Base-by-base conservation (phyloP, 495 filamentous ascomycete species). In the Penicillium nucicola region DNA sequence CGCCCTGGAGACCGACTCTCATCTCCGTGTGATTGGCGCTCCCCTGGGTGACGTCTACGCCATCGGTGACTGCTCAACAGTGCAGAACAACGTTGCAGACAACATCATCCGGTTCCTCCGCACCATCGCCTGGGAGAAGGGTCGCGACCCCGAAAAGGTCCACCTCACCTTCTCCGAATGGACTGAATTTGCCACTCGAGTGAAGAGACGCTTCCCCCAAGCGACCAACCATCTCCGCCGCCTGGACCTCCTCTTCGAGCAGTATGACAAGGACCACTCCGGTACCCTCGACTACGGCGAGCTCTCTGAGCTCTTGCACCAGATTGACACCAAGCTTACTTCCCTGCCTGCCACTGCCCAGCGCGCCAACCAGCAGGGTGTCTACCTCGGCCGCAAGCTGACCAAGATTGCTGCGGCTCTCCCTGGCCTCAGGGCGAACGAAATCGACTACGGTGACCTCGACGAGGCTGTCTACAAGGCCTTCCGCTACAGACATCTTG, bases 21-120 rank as follows among this genome's bases (percentile, higher is more conserved):
- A 99, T 67, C 84, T 97, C 6, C 90, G 95, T 34, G 74, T 99
- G 0, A 89, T 87, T 57, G 95, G 95, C 31, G 85, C 95, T 0
- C 95, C 93, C 0, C 74, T 97, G 0, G 93, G 95, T 33, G 93
- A 97, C 59, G 89, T 99, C 25, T 99, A 99, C 65, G 90, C 90
- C 40, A 89, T 99, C 45, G 95, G 95, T n/a, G 95, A 99, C 68
- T 97, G 93, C 72, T 75, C 87, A 11, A 97, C 93, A 0, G 95
- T 97, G 0, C 95, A 97, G 60, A 97, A 97, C 74, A 97, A 97
- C 61, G 72, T 96, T 5, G 87, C 89, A 18, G 85, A 88, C 52
- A 85, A 96, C 74, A 83, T 97, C 54, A 76, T 95, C 40, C 80
- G 80, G 13, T 97, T 97, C 71, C 77, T 98, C 7, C 90, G 91